Conservation (phyloP, 1,284 basidiomycete genomes). For the Tranzscheliella williamsii region DNA sequence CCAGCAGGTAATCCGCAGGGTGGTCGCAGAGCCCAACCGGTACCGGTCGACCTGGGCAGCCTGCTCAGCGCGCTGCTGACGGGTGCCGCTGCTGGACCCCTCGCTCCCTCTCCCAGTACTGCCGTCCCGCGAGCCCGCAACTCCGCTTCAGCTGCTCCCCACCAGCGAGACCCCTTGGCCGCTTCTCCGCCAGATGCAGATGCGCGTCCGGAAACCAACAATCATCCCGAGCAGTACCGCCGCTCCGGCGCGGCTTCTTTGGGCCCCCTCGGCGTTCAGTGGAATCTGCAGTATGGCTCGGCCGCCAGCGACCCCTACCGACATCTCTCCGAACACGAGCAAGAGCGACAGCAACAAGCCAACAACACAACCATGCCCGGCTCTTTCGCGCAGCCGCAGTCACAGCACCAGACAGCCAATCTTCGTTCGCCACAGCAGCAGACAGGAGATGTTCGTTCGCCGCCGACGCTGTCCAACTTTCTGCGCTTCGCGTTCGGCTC, state of each 20-base stretch:
- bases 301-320: constrained; percentile 14
- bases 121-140: too few species aligned
- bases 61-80: constrained; percentile 14
- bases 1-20: background rate
- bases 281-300: constrained; percentile 30
- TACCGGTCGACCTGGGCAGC: constrained; percentile 6
- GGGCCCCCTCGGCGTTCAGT: constrained; percentile 33
- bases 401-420: background rate
- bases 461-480: constrained; percentile 32
- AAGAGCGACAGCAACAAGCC: constrained; percentile 4
- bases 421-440: background rate
- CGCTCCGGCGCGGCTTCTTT: constrained; percentile 21
- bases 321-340: constrained; percentile 10
- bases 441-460: background rate
- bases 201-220: background rate
- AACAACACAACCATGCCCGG: background rate
- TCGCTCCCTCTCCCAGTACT: background rate
- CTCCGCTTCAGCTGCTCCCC: background rate
- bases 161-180: background rate
- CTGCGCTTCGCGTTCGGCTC: constrained; percentile 30
- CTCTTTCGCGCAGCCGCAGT: background rate
- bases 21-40: background rate
- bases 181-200: background rate
- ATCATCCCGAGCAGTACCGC: background rate
- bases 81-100: background rate